A percentile compares a stretch with the other conserved stretches of the same genome.
Evolutionary conservation across 495 filamentous ascomycete species (phyloP).

Genomic region (Parachaetomium inaequale): DNA sequence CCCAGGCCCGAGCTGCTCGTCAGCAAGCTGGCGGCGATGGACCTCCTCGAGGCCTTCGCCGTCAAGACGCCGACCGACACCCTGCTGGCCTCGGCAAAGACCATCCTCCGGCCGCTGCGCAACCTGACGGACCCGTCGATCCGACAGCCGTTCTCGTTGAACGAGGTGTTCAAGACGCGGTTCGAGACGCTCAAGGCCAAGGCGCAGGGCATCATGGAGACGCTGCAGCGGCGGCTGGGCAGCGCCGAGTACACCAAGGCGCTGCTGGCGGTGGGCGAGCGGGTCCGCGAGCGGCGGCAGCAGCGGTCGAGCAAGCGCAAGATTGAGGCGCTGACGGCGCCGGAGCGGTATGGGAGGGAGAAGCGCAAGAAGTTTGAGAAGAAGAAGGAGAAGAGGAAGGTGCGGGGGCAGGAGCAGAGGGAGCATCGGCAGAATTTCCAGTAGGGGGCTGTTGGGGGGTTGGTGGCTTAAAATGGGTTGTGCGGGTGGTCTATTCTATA

Average conservation of each 20-base stretch:
- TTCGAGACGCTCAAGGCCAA: conserved; percentile 65
- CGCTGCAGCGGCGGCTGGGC: conserved; percentile 79
- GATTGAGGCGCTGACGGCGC: conserved; percentile 76
- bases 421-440: conserved; percentile 50
- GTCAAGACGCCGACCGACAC: conserved; percentile 53
- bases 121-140: conserved; percentile 79
- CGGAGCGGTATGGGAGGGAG: conserved; percentile 69
- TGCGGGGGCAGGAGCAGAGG: conserved; percentile 64
- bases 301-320: conserved; percentile 74
- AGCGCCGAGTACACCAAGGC: conserved; percentile 68
- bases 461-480: not conserved
- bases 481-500: conserved; percentile 1
- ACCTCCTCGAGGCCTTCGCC: conserved; percentile 61
- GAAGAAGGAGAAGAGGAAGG: conserved; percentile 79
- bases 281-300: conserved; percentile 64
- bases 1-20: conserved; percentile 58
- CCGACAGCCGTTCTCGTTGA: conserved; percentile 59
- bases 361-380: conserved; percentile 84
- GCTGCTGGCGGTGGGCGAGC: conserved; percentile 63
- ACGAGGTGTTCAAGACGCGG: conserved; percentile 61
- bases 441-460: not conserved
- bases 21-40: conserved; percentile 72
- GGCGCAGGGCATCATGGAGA: conserved; percentile 67
- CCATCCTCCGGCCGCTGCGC: conserved; percentile 74
- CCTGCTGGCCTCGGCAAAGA: conserved; percentile 57